Conservation (phyloP, 768 basidiomycete species). For the Dioszegia crocea region DNA sequence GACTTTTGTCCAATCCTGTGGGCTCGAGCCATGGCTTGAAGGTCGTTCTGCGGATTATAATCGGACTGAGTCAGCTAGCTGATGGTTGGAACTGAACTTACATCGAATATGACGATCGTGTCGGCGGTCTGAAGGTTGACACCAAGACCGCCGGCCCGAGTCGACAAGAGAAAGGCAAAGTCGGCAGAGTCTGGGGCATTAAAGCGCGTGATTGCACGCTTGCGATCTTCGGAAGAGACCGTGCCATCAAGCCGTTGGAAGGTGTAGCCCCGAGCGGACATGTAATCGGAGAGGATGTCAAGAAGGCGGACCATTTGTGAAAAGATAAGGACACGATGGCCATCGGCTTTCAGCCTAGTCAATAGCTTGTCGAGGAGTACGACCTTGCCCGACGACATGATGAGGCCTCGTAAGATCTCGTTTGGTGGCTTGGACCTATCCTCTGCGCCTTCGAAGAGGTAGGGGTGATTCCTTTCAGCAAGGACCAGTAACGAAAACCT, state of each 20-base stretch:
- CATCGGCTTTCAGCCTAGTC: constrained; percentile 79
- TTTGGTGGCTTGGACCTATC: constrained; percentile 53
- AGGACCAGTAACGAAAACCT: constrained; percentile 8
- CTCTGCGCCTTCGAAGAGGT: constrained; percentile 95
- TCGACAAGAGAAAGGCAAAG: constrained; percentile 94
- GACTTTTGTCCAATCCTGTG: constrained; percentile 98
- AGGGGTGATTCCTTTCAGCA: constrained; percentile 70
- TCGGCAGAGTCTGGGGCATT: constrained; percentile 88
- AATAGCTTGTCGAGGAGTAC: constrained; percentile 95
- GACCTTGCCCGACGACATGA: constrained; percentile 98
- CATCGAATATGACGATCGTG: constrained; percentile 96
- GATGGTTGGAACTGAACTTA: constrained; percentile 9
- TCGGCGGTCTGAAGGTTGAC: constrained; percentile 99
- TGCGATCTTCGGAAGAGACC: constrained; percentile 84
- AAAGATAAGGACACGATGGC: constrained; percentile 96
- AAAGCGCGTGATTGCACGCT: constrained; percentile 95
- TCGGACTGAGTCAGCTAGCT: constrained; percentile 66
- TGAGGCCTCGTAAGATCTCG: constrained; percentile 87
- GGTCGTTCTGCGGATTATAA: constrained; percentile 97
- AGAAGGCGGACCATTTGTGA: constrained; percentile 98
- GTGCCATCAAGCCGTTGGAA: constrained; percentile 87
- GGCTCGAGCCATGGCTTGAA: constrained; percentile 98
- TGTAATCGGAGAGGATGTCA: constrained; percentile 97
- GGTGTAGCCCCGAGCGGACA: constrained; percentile 79
- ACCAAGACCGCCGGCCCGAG: constrained; percentile 92